Conservation (phyloP, 306 rosid genomes). For the Rosa lucieae region DNA sequence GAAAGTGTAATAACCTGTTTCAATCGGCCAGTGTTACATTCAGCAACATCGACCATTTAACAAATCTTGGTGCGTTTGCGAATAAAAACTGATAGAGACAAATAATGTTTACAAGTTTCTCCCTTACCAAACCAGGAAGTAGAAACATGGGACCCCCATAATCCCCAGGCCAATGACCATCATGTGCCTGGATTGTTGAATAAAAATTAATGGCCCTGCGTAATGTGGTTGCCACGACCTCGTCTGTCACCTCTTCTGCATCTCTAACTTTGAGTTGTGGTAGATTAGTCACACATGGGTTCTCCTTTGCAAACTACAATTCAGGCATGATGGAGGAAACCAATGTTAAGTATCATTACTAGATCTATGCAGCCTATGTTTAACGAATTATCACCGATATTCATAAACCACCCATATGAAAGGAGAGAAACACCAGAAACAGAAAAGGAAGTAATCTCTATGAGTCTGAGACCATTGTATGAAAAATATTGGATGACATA, state of each 20-base stretch:
- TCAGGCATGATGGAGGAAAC: not conserved
- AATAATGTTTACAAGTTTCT: not conserved
- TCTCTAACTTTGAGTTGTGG: conserved; percentile 36
- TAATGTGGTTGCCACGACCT: conserved; percentile 28
- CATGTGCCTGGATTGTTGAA: conserved; percentile 42
- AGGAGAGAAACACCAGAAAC: not conserved
- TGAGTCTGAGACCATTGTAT: not conserved
- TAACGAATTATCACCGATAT: no score
- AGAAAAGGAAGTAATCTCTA: not conserved
- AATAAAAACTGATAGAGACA: not conserved
- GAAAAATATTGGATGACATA: not conserved
- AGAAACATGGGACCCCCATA: conserved; percentile 47
- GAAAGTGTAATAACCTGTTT: conserved; percentile 38
- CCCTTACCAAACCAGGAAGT: conserved; percentile 39
- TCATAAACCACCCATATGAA: not conserved
- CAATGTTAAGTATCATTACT: not conserved
- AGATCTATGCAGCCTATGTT: no score
- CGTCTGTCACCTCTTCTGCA: conserved; percentile 32
- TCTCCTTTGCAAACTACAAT: conserved; percentile 36
- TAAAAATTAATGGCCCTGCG: conserved; percentile 32
- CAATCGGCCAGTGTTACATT: conserved; percentile 9
- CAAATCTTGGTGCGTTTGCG: not conserved
- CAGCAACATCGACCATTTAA: not conserved
- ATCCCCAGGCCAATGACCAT: conserved; percentile 45
- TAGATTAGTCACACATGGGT: conserved; percentile 20